These are phyloP conservation scores for Trametes cubensis DNA, from an alignment of 768 basidiomycete species.

Conservation along the genomic window DNA sequence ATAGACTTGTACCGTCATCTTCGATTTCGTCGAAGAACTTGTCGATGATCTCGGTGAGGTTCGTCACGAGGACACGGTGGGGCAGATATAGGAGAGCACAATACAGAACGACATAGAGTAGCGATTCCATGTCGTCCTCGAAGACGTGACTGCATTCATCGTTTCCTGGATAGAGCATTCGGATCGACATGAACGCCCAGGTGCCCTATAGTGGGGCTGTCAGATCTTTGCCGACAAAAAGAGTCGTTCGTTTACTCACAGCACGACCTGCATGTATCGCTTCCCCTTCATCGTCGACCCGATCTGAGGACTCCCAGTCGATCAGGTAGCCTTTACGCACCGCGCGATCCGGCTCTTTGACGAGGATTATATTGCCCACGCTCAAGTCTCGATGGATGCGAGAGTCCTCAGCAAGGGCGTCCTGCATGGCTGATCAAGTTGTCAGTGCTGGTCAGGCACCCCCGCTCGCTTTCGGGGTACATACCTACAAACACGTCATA, in stretches of 20 bases:
- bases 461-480: too few species aligned
- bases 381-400: constrained; percentile 11
- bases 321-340: constrained; percentile 9
- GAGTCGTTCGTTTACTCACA: too few species aligned
- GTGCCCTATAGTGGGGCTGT: too few species aligned
- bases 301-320: constrained; percentile 10
- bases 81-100: constrained; percentile 9
- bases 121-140: constrained; percentile 22
- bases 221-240: too few species aligned
- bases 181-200: too few species aligned
- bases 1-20: too few species aligned
- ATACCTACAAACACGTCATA: constrained; percentile 6
- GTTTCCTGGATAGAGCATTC: neutral
- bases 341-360: neutral
- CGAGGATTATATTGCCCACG: constrained; percentile 10
- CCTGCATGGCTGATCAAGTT: too few species aligned
- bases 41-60: neutral
- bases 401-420: neutral
- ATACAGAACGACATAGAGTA: constrained; percentile 18
- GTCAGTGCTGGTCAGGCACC: too few species aligned
- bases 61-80: neutral
- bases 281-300: neutral
- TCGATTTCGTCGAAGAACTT: neutral
- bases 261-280: too few species aligned
- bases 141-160: neutral